phyloP scores from a whole-genome alignment of 768 basidiomycete genomes.

The Calocera viscosa region DNA sequence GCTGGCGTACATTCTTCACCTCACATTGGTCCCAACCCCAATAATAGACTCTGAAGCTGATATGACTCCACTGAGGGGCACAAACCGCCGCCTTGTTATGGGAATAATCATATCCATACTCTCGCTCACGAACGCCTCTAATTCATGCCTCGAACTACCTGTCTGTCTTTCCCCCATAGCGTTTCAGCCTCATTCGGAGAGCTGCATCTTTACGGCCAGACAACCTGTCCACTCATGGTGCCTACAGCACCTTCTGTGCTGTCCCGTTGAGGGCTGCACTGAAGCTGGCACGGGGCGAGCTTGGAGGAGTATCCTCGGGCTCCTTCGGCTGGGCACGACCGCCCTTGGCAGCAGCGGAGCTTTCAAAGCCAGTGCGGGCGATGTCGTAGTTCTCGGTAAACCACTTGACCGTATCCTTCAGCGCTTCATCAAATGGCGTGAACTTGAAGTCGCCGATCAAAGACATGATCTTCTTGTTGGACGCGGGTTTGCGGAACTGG shows the following conservation, averaged over 20 bases:
- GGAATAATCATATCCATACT: too few relatives aligned
- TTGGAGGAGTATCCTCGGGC: not conserved
- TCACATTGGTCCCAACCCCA: too few relatives aligned
- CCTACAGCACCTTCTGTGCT: not conserved
- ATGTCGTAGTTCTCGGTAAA: conserved; percentile 69
- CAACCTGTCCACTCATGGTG: too few relatives aligned
- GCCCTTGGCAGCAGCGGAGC: not conserved
- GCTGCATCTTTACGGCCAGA: too few relatives aligned
- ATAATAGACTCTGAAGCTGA: too few relatives aligned
- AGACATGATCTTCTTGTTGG: conserved; percentile 72
- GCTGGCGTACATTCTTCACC: too few relatives aligned
- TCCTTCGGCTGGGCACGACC: conserved; percentile 4
- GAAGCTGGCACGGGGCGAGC: not conserved
- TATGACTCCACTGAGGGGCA: too few relatives aligned
- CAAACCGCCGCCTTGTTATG: too few relatives aligned
- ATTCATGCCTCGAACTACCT: too few relatives aligned
- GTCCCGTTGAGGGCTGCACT: not conserved
- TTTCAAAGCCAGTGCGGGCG: conserved; percentile 43
- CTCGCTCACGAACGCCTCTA: too few relatives aligned
- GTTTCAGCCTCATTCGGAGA: too few relatives aligned
- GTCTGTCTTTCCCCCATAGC: too few relatives aligned
- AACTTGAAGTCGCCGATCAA: conserved; percentile 74
- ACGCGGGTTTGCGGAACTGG: conserved; percentile 92
- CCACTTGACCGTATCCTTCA: conserved; percentile 72
- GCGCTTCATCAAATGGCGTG: conserved; percentile 72